phyloP scores from a whole-genome alignment of 805 yeast species.

The Diddensiella santjacobensis region DNA sequence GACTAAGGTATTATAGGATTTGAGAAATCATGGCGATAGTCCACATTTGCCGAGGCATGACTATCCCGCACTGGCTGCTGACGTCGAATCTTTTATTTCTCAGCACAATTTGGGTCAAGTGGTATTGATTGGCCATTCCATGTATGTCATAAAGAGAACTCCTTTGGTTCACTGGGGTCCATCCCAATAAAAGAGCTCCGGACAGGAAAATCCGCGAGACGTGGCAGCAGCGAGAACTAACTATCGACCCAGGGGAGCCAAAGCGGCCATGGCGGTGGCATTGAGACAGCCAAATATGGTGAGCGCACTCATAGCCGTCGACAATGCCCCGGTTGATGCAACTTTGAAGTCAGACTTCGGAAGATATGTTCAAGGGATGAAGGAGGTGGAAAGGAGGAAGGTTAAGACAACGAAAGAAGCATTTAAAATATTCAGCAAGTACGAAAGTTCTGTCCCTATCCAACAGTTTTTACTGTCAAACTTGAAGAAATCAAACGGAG shows the following conservation, averaged over 20 bases:
- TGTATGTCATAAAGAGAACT: constrained; percentile 24
- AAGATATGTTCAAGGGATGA: constrained; percentile 60
- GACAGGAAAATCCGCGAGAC: not conserved
- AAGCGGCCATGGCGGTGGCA: constrained; percentile 84
- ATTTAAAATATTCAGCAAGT: constrained; percentile 54
- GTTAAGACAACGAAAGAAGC: constrained; percentile 61
- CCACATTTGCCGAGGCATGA: constrained; percentile 72
- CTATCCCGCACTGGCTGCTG: constrained; percentile 78
- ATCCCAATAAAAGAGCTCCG: not conserved
- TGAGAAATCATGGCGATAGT: constrained; percentile 90
- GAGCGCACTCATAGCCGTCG: constrained; percentile 68
- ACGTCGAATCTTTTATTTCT: constrained; percentile 71
- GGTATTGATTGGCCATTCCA: constrained; percentile 41
- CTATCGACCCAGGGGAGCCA: constrained; percentile 77
- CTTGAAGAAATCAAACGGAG: constrained; percentile 42
- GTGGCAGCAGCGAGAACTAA: not conserved
- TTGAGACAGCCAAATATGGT: constrained; percentile 61
- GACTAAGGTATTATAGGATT: constrained; percentile 41
- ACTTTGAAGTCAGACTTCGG: constrained; percentile 58
- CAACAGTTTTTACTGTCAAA: constrained; percentile 79
- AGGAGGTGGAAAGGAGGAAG: constrained; percentile 47
- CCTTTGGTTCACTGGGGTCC: no score
- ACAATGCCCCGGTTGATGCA: constrained; percentile 80
- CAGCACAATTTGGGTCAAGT: constrained; percentile 34
- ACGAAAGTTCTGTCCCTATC: constrained; percentile 57